Conservation (phyloP, 208 protist species). For the Leptomonas pyrrhocoris region DNA sequence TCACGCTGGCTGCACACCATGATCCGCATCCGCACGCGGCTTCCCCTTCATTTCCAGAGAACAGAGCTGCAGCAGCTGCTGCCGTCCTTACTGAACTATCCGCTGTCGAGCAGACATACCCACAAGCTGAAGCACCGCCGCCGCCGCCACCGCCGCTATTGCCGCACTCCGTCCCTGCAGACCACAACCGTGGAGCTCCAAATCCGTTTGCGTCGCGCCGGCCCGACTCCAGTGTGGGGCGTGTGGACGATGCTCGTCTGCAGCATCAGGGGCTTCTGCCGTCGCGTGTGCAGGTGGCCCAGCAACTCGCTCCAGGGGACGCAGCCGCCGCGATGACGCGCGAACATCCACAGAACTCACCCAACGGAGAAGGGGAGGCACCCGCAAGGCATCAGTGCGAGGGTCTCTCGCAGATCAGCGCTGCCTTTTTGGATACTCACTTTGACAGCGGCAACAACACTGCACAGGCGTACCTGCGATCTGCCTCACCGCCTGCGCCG, state of each 20-base stretch:
- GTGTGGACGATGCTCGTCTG: background rate
- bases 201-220: conserved; percentile 9
- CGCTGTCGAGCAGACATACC: too few species aligned
- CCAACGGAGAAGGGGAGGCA: background rate
- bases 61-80: too few species aligned
- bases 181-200: background rate
- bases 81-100: too few species aligned
- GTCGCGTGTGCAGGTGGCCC: conserved; percentile 3
- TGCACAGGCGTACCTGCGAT: background rate
- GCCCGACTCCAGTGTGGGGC: background rate
- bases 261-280: conserved; percentile 11
- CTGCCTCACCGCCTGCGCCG: background rate
- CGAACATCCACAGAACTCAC: background rate
- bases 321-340: background rate
- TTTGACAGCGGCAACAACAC: background rate
- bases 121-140: too few species aligned
- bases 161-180: background rate
- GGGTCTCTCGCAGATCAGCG: background rate
- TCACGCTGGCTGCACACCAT: background rate
- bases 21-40: background rate
- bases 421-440: background rate
- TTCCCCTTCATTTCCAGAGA: background rate
- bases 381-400: background rate
- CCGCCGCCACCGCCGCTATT: background rate
- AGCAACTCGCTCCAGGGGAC: background rate